Evolutionary conservation across 352 stramenopile species (phyloP).

Genomic region (Phytophthora vignae): DNA sequence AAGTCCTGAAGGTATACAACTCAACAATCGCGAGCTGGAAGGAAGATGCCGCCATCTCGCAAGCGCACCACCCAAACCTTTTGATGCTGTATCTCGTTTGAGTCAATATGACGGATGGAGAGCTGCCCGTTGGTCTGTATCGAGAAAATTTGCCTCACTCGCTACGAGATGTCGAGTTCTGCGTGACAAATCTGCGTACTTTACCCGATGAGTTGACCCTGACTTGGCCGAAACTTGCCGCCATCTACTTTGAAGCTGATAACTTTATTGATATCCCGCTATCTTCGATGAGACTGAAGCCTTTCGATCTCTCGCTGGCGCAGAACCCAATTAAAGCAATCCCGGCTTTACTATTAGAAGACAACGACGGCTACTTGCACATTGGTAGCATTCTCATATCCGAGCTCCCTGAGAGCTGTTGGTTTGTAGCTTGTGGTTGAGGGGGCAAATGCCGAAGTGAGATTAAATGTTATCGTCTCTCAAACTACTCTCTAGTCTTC

Average conservation of each 20-base stretch:
- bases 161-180: conserved; percentile 41
- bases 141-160: conserved; percentile 34
- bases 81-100: conserved; percentile 46
- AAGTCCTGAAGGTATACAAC: conserved; percentile 45
- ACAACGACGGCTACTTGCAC: conserved; percentile 15
- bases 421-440: too few relatives aligned
- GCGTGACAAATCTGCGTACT: conserved; percentile 34
- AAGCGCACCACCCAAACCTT: conserved; percentile 34
- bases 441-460: too few relatives aligned
- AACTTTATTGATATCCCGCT: conserved; percentile 14
- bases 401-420: conserved; percentile 16
- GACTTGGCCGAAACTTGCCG: conserved; percentile 34
- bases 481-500: too few relatives aligned
- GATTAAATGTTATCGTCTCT: too few relatives aligned
- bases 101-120: conserved; percentile 37
- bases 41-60: conserved; percentile 31
- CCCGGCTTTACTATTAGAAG: conserved; percentile 15
- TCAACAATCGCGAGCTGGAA: conserved; percentile 40
- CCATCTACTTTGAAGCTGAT: conserved; percentile 27
- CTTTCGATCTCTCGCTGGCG: conserved; percentile 22
- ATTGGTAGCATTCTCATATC: conserved; percentile 21
- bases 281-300: conserved; percentile 6
- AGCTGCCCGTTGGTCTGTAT: conserved; percentile 42
- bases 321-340: conserved; percentile 24
- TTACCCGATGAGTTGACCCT: conserved; percentile 45